Evolutionary conservation across 2,329 filamentous ascomycete genomes (phyloP).

Genomic region (Westerdykella sp.): DNA sequence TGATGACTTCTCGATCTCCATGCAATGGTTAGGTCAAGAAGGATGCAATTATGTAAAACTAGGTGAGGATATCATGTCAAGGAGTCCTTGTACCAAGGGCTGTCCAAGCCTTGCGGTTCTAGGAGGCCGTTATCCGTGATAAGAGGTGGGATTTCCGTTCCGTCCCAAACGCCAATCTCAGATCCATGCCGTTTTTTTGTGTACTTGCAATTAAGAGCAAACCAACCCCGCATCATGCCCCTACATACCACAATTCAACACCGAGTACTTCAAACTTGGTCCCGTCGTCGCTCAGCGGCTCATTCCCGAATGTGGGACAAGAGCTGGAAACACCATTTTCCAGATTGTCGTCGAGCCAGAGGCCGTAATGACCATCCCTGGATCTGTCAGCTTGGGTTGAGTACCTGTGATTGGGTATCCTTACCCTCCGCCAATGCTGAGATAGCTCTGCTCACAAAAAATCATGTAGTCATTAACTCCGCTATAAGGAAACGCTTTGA

Average conservation of each 20-base stretch:
- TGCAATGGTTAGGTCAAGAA: too few species aligned
- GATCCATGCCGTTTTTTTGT: too few species aligned
- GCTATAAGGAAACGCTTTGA: constrained; percentile 95
- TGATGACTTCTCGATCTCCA: too few species aligned
- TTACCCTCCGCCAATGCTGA: constrained; percentile 77
- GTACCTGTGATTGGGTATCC: constrained; percentile 10
- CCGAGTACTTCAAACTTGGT: constrained; percentile 86
- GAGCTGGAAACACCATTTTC: constrained; percentile 75
- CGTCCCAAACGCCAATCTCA: too few species aligned
- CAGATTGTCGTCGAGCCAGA: constrained; percentile 86
- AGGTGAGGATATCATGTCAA: too few species aligned
- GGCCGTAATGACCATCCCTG: constrained; percentile 76
- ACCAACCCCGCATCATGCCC: constrained; percentile 31
- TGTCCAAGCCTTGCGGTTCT: too few species aligned
- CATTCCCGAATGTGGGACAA: constrained; percentile 91
- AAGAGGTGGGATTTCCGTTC: too few species aligned
- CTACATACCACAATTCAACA: constrained; percentile 90
- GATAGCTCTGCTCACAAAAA: constrained; percentile 76
- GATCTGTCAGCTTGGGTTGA: constrained; percentile 3
- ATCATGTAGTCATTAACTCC: constrained; percentile 97
- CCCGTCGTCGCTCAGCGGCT: constrained; percentile 86
- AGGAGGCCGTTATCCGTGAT: too few species aligned
- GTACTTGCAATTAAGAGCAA: neutral
- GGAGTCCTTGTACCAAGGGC: too few species aligned
- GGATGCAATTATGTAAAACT: too few species aligned